phyloP scores from a whole-genome alignment of 768 basidiomycete genomes.

The Galerina sulciceps region DNA sequence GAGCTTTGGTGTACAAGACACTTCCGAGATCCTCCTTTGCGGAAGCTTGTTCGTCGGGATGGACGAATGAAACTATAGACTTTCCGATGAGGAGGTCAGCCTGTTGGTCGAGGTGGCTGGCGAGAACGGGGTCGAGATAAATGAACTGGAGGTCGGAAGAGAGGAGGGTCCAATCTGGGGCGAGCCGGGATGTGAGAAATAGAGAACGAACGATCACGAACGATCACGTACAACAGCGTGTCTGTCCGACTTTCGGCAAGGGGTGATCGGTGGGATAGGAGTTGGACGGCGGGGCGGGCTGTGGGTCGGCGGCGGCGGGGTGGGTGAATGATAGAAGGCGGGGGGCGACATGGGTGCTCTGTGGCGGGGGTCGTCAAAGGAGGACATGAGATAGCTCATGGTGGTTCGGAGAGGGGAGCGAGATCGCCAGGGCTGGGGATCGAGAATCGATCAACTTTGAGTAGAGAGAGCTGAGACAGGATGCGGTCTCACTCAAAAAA shows the following conservation, averaged over 20 bases:
- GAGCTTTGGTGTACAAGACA: conserved; percentile 72
- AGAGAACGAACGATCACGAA: conserved; percentile 36
- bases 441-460: conserved; percentile 14
- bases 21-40: conserved; percentile 76
- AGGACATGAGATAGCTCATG: conserved; percentile 23
- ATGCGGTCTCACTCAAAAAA: too few species aligned
- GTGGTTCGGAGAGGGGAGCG: conserved; percentile 10
- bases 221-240: conserved; percentile 76
- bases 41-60: conserved; percentile 81
- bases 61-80: conserved; percentile 77
- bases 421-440: conserved; percentile 7
- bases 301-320: conserved; percentile 17
- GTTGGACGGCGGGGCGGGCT: conserved; percentile 28
- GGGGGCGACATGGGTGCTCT: conserved; percentile 5
- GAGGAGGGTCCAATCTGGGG: conserved; percentile 80
- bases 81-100: conserved; percentile 71
- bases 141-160: conserved; percentile 78
- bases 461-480: conserved; percentile 20
- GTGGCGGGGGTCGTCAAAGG: conserved; percentile 12
- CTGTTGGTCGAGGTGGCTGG: conserved; percentile 72
- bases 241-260: conserved; percentile 68
- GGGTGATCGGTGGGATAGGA: conserved; percentile 40
- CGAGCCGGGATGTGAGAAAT: conserved; percentile 28
- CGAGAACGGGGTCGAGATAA: conserved; percentile 83
- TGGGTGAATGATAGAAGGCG: conserved; percentile 2